Evolutionary conservation across 1,139 yeast species (phyloP), one percentile per base, ranked within the genome.

Genomic region (Magnusiomyces paraingens): DNA sequence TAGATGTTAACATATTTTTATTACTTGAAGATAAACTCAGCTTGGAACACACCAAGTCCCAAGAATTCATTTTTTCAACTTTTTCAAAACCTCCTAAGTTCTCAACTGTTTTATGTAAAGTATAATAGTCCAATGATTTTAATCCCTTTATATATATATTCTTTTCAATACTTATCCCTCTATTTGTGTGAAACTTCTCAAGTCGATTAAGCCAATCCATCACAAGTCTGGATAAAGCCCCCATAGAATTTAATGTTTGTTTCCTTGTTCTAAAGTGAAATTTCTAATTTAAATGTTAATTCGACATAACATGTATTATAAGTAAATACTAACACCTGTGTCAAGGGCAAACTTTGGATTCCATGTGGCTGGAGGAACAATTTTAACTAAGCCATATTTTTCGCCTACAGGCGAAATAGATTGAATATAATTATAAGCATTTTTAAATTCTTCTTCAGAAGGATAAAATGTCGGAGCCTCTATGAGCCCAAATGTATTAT

Each of bases 361-460:
- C 74, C 77, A 74, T 14, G 64, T 53, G 22, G 58, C 55, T 0
- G 86, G 85, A 0, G 86, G 79, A 29, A 75, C 70, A n/a, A 89
- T 70, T 65, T 86, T 87, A 17, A 86, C 76, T 14, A 91, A 91
- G 1, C 96, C 96, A 64, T 73, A 78, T 48, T 73, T 64, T 50
- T 67, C 66, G 0, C 87, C 90, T 42, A 60, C 60, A 14, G 60
- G 54, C 11, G 69, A 61, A 10, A 71, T 61, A 43, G 58, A 55
- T 40, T 60, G 62, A 44, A 70, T 62, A 53, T 69, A 71, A 32
- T 55, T 56, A 14, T 67, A 57, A 2, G 81, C 79, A 63, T 83
- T 84, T 18, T 69, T 63, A 52, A 75, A 73, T 55, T 77, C 78
- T 14, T 72, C 73, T 41, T 68, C 71, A 3, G 74, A 66, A 18